These are phyloP conservation scores for Fusarium sp. DNA, from an alignment of 2,329 filamentous ascomycete genomes.

Conservation along the genomic window DNA sequence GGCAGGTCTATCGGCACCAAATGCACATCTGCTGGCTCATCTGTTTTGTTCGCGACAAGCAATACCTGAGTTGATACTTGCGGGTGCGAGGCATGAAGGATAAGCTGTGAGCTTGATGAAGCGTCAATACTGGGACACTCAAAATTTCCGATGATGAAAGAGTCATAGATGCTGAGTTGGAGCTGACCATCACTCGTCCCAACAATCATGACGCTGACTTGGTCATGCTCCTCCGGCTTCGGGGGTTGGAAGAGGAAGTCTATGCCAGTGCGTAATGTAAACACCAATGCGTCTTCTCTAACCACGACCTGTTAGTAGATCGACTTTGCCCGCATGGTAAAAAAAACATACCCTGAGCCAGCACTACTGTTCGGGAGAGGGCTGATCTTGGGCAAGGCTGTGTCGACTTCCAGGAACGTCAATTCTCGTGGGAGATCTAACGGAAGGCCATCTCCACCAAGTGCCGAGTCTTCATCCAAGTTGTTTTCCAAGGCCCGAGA, in stretches of 20 bases:
- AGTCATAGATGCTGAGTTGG: constrained; percentile 86
- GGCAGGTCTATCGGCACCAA: constrained; percentile 85
- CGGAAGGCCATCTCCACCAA: constrained; percentile 28
- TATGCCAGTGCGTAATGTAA: constrained; percentile 75
- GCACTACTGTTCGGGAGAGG: constrained; percentile 71
- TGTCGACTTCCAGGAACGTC: constrained; percentile 79
- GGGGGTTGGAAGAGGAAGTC: constrained; percentile 75
- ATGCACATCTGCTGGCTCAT: constrained; percentile 53
- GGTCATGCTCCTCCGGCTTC: constrained; percentile 73
- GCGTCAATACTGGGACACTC: constrained; percentile 56
- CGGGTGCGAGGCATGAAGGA: constrained; percentile 76
- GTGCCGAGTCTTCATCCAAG: constrained; percentile 15
- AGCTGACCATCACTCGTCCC: constrained; percentile 77
- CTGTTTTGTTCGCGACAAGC: constrained; percentile 60
- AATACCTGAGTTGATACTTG: constrained; percentile 81
- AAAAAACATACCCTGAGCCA: constrained; percentile 64
- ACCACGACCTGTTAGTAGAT: constrained; percentile 19
- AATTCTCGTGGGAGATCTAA: constrained; percentile 77
- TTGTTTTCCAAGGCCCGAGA: constrained; percentile 28
- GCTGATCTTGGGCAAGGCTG: constrained; percentile 79
- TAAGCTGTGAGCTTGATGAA: constrained; percentile 50
- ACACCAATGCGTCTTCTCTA: constrained; percentile 68
- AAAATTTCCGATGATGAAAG: constrained; percentile 80
- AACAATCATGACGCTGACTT: constrained; percentile 82
- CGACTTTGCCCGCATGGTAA: neutral